Percentiles rank a stretch among this genome's conserved stretches.
phyloP scores from a whole-genome alignment of 768 basidiomycete species.

The Tulasnella sp. region DNA sequence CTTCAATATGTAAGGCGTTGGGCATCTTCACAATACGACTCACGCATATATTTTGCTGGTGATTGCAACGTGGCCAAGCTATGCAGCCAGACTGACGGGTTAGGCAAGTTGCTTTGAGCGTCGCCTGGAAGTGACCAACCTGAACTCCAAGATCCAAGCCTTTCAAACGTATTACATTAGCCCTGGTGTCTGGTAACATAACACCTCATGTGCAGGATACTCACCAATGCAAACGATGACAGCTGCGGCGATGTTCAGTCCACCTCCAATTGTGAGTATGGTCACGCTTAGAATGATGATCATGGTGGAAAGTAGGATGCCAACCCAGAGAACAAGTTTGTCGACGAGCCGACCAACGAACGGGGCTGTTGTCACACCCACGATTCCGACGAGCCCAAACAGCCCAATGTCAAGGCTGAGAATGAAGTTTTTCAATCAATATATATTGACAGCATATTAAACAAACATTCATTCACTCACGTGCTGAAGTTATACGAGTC shows the following conservation, averaged over 20 bases:
- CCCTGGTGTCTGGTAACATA: neutral
- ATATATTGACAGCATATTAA: neutral
- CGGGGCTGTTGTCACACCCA: slow-evolving; percentile 55
- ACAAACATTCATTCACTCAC: slow-evolving; percentile 11
- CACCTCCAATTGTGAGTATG: slow-evolving; percentile 60
- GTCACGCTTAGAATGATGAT: slow-evolving; percentile 42
- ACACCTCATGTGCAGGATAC: neutral
- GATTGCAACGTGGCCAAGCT: slow-evolving; percentile 60
- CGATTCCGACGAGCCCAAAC: slow-evolving; percentile 59
- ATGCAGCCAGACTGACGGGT: slow-evolving; percentile 22
- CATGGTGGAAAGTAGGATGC: slow-evolving; percentile 46
- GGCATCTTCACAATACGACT: neutral
- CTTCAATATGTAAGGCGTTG: neutral
- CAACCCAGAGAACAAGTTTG: slow-evolving; percentile 65
- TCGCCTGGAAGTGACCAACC: neutral
- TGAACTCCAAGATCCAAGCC: slow-evolving; percentile 1
- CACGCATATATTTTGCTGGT: slow-evolving; percentile 51
- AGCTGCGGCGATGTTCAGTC: slow-evolving; percentile 58
- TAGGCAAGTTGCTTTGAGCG: neutral
- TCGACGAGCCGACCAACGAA: slow-evolving; percentile 61
- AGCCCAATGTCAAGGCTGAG: slow-evolving; percentile 55
- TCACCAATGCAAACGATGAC: slow-evolving; percentile 54
- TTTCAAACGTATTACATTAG: neutral
- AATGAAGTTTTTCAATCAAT: slow-evolving; percentile 10
- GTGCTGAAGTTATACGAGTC: slow-evolving; percentile 34